These are phyloP conservation scores for Zoysia pacifica DNA, from an alignment of 176 grass and related monocot species.

Conservation along the genomic window DNA sequence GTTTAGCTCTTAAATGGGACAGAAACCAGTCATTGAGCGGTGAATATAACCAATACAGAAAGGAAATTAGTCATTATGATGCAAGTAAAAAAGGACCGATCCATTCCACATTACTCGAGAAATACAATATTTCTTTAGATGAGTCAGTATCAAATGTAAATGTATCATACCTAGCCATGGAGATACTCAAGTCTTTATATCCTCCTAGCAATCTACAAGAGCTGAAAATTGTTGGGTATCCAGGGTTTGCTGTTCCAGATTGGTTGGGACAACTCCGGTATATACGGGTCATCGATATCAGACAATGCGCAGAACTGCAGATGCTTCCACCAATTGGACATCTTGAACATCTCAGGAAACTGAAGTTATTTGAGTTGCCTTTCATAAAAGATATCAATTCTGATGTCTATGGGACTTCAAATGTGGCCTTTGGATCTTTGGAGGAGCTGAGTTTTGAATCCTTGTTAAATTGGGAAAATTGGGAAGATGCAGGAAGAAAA, in stretches of 20 bases:
- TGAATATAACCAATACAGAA: slow-evolving; percentile 10
- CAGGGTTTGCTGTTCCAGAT: neutral
- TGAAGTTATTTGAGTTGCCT: neutral
- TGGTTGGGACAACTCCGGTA: slow-evolving; percentile 7
- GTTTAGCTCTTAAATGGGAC: slow-evolving; percentile 30
- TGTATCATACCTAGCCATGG: neutral
- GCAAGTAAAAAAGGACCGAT: neutral
- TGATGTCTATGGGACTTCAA: slow-evolving; percentile 7
- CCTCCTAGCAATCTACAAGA: slow-evolving; percentile 1
- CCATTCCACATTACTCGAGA: neutral
- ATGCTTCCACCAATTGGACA: slow-evolving; percentile 26
- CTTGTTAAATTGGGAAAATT: slow-evolving; percentile 10
- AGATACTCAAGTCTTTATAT: slow-evolving; percentile 4
- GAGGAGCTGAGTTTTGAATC: slow-evolving; percentile 25
- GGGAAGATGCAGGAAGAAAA: neutral
- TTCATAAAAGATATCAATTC: neutral
- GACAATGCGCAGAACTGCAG: neutral
- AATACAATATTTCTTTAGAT: neutral
- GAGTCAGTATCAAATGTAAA: neutral
- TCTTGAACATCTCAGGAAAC: slow-evolving; percentile 28
- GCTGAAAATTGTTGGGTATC: slow-evolving; percentile 21
- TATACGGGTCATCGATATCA: slow-evolving; percentile 27
- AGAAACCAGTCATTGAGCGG: neutral
- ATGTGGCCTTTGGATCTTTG: slow-evolving; percentile 15
- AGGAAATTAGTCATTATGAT: slow-evolving; percentile 3